These are phyloP conservation scores for Neopestalotiopsis sp. DNA, from an alignment of 2,329 filamentous ascomycete genomes.

Conservation along the genomic window DNA sequence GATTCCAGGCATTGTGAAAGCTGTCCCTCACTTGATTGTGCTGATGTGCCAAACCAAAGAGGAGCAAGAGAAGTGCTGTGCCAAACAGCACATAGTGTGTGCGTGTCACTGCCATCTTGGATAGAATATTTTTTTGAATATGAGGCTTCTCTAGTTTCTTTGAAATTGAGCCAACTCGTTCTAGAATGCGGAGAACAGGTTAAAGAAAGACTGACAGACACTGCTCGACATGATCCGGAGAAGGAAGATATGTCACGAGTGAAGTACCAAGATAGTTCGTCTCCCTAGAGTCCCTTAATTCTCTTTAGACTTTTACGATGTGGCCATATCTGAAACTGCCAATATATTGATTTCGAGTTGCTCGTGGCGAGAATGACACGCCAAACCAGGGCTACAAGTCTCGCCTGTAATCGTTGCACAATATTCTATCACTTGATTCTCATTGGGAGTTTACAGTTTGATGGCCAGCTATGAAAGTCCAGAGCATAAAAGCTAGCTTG, in stretches of 20 bases:
- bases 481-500: background rate
- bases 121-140: background rate
- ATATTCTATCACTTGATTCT: background rate
- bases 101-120: constrained; percentile 14
- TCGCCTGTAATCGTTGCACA: background rate
- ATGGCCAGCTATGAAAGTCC: background rate
- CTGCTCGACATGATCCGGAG: background rate
- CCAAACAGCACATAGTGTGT: constrained; percentile 16
- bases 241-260: background rate
- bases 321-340: constrained; percentile 1
- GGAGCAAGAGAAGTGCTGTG: constrained; percentile 17
- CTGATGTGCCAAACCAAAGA: constrained; percentile 18
- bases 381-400: background rate
- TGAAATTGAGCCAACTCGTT: background rate
- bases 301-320: background rate
- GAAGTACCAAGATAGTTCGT: background rate
- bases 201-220: background rate
- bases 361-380: background rate
- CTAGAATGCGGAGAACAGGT: background rate
- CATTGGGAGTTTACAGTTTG: constrained; percentile 1
- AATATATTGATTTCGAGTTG: background rate
- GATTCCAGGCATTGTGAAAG: constrained; percentile 12
- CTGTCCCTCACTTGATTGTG: constrained; percentile 20
- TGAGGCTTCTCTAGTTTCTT: background rate
- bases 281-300: background rate